Percentiles rank a stretch among this genome's conserved stretches.
Evolutionary conservation across 306 rosid species (phyloP).

Genomic region (Hippophae gyantsensis): DNA sequence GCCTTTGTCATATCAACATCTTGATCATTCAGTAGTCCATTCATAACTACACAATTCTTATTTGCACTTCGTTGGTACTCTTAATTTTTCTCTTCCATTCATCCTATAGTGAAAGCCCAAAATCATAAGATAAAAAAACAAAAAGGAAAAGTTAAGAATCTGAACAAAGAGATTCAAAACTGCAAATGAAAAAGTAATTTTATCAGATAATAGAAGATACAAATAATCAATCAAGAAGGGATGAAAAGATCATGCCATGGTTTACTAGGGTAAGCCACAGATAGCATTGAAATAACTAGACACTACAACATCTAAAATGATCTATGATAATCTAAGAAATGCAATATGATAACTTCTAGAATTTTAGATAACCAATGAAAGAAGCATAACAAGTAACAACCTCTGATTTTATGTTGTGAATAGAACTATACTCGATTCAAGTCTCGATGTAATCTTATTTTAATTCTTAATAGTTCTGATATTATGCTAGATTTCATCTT

Average conservation of each 20-base stretch:
- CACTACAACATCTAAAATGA: no score
- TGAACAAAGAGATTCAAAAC: constrained; percentile 8
- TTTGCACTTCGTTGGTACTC: constrained; percentile 60
- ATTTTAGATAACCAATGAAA: no score
- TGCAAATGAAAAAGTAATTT: constrained; percentile 8
- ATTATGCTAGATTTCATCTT: no score
- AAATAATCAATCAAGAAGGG: constrained; percentile 2
- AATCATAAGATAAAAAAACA: constrained; percentile 10
- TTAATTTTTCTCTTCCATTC: constrained; percentile 66
- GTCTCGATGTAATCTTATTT: no score
- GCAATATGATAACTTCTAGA: constrained; percentile 42
- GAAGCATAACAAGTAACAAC: constrained; percentile 16
- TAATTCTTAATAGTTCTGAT: no score
- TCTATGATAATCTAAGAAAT: constrained; percentile 41
- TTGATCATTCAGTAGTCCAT: constrained; percentile 42
- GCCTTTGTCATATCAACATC: constrained; percentile 23
- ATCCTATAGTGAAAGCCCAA: constrained; percentile 33
- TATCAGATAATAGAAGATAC: neutral
- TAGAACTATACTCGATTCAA: no score
- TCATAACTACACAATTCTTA: constrained; percentile 75
- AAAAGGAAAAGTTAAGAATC: no score
- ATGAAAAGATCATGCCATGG: constrained; percentile 41
- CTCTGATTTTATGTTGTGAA: no score
- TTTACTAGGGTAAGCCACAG: constrained; percentile 47
- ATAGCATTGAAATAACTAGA: constrained; percentile 17